Conservation (phyloP, 495 filamentous ascomycete genomes). For the Staphylotrichum tortipilum region DNA sequence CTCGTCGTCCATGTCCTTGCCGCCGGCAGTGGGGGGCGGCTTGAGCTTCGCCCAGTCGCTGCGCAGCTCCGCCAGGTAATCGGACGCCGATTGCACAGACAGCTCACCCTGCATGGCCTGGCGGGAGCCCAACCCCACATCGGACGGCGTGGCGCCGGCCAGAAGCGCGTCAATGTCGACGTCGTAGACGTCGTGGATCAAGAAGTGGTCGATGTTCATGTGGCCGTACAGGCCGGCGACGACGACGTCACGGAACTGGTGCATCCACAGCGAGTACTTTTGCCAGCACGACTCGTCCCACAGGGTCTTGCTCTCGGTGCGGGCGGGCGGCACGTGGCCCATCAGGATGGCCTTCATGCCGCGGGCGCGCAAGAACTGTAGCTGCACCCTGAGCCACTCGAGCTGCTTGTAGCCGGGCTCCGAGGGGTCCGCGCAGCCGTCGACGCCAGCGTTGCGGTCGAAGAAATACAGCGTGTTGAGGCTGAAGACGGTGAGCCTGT, state of each 20-base stretch:
- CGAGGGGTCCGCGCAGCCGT: conserved; percentile 67
- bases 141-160: conserved; percentile 36
- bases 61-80: conserved; percentile 75
- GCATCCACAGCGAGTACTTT: conserved; percentile 86
- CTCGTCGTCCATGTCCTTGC: conserved; percentile 31
- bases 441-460: conserved; percentile 80
- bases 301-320: conserved; percentile 68
- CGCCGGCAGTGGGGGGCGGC: conserved; percentile 35
- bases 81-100: conserved; percentile 52
- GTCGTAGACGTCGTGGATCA: conserved; percentile 78
- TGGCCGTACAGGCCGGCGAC: conserved; percentile 76
- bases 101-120: conserved; percentile 47
- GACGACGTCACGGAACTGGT: conserved; percentile 85
- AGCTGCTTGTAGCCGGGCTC: conserved; percentile 91
- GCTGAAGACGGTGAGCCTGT: conserved; percentile 81
- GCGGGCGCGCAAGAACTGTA: conserved; percentile 69
- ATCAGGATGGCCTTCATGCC: conserved; percentile 92
- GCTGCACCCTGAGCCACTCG: conserved; percentile 92
- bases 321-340: conserved; percentile 87
- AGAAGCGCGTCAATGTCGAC: conserved; percentile 52
- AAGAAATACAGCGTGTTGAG: conserved; percentile 97
- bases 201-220: conserved; percentile 98
- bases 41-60: conserved; percentile 69
- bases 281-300: conserved; percentile 98
- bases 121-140: conserved; percentile 20